Base-by-base conservation (phyloP, 768 basidiomycete genomes). In the Ramaria rubella region DNA sequence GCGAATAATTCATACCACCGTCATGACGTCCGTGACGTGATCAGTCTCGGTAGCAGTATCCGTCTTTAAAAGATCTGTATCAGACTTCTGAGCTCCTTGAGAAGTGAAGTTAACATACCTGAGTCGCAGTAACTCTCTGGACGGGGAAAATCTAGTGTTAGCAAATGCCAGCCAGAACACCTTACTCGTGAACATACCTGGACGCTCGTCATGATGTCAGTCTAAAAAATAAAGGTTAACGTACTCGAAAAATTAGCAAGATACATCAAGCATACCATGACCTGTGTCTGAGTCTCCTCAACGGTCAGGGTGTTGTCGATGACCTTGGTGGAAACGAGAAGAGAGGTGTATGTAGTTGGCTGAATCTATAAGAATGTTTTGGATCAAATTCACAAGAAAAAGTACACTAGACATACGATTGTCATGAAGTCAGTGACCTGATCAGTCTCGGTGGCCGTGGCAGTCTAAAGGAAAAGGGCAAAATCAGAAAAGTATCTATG, bases 261-360 rank as follows among this genome's bases (percentile, higher is more conserved):
- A 56, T 33, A 19, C 17, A 33, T 23, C n/a, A 36, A 19, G 15
- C 24, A 9, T 34, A 56, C 55, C 55, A 71, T 62, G 19, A 72
- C 73, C 43, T 66, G 59, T 8, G 69, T 73, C 52, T 66, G 53
- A 24, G 73, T 75, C 52, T 80, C 70, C 69, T 76, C 69, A 42
- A 81, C 45, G 15, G 83, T 86, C 74, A 79, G 69, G 49, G 84
- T 85, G 77, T 59, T 42, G 43, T 63, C 59, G 21, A 61, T 58
- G 21, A 61, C 63, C 43, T 62, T 45, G 19, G 64, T 65, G 24
- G 55, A 29, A n/a, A n/a, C n/a, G n/a, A n/a, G n/a, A n/a, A n/a
- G n/a, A n/a, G n/a, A n/a, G n/a, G 72, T 72, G 69, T 73, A 82
- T 4, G 83, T 85, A n/a, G 82, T 84, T 8, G 83, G 82, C 61